Conservation (phyloP, 768 basidiomycete genomes). For the Rhodocollybia butyracea region DNA sequence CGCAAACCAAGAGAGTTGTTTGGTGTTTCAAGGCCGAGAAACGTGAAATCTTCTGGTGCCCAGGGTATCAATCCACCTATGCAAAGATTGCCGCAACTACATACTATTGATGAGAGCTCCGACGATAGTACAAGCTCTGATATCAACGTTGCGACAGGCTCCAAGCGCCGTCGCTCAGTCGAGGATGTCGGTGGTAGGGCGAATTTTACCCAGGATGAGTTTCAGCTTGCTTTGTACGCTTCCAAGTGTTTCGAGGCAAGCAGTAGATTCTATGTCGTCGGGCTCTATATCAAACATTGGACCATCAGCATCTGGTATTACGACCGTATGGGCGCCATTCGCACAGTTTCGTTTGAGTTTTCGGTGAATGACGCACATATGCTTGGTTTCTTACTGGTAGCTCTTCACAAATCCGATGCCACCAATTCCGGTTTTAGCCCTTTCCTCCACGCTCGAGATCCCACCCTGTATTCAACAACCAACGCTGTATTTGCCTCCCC, state of each 20-base stretch:
- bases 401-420: conserved; percentile 9
- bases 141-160: too few species aligned
- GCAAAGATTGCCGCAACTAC: background rate
- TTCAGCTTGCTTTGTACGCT: conserved; percentile 14
- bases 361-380: conserved; percentile 6
- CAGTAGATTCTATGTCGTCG: conserved; percentile 17
- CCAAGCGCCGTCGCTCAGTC: background rate
- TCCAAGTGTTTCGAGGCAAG: conserved; percentile 13
- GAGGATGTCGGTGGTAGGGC: background rate
- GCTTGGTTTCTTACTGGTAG: conserved; percentile 21
- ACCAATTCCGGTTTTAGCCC: conserved; percentile 15
- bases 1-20: too few species aligned
- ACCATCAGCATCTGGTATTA: conserved; percentile 22
- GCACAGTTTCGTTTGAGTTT: conserved; percentile 18
- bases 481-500: background rate
- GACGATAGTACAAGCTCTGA: too few species aligned
- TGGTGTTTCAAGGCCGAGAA: background rate
- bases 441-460: conserved; percentile 6
- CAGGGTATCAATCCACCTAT: background rate
- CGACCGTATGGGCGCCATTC: conserved; percentile 21
- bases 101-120: background rate
- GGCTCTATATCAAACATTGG: conserved; percentile 18
- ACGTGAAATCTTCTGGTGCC: background rate
- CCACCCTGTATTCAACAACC: background rate
- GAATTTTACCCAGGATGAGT: background rate